Evolutionary conservation across 306 rosid genomes (phyloP).

Genomic region (Urtica urens): DNA sequence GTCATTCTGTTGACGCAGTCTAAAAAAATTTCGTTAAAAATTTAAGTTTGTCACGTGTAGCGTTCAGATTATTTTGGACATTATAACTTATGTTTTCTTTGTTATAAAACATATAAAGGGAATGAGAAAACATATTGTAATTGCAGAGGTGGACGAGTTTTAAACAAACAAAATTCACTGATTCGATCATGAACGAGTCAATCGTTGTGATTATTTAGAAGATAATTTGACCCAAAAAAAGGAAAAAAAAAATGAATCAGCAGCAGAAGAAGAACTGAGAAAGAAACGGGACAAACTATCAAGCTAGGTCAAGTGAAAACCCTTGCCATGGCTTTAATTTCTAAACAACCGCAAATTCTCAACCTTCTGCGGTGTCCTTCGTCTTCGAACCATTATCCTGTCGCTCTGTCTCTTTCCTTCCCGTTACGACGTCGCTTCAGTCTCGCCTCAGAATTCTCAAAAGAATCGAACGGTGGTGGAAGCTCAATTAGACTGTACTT

Average conservation of each 20-base stretch:
- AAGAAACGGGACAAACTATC: neutral
- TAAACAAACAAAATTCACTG: neutral
- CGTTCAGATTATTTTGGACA: no score
- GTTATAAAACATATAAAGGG: no score
- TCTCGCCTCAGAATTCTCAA: conserved; percentile 32
- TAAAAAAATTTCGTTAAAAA: no score
- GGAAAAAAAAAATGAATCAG: neutral
- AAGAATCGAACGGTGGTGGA: conserved; percentile 21
- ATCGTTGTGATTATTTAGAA: neutral
- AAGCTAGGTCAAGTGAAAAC: neutral
- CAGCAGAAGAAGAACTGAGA: no score
- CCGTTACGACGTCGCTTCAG: conserved; percentile 14
- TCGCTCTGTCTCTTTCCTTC: conserved; percentile 31
- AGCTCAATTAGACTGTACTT: conserved; percentile 23
- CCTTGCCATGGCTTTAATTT: conserved; percentile 42
- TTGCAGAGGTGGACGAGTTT: neutral
- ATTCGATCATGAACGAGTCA: neutral
- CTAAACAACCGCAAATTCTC: conserved; percentile 28
- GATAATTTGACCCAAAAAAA: no score
- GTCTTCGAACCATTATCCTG: conserved; percentile 20
- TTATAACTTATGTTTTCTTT: no score
- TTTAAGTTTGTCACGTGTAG: no score
- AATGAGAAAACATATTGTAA: no score
- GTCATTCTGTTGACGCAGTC: no score
- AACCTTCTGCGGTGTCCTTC: conserved; percentile 19